Evolutionary conservation across 2,329 filamentous ascomycete species (phyloP), one percentile per base, ranked within the genome.

Genomic region (Pseudodiploospora longispora): DNA sequence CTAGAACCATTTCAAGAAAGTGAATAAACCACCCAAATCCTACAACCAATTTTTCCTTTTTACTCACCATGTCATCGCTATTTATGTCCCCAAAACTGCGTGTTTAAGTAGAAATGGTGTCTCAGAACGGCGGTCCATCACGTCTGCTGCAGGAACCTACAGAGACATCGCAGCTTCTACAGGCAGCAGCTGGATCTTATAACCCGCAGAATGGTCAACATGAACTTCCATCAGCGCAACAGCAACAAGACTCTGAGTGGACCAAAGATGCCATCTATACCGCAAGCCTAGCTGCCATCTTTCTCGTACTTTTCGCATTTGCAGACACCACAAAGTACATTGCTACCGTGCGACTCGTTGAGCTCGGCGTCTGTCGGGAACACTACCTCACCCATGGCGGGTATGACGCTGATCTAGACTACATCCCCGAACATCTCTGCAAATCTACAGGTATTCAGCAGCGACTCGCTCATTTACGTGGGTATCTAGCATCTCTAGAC

Each of bases 341-440:
- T 12, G 8, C 32, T 12, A 34, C 32, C 9, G 28, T 42, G 10
- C 41, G 41, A 12, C 34, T 42, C 8, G 10, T 42, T 10, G 41
- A 42, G 28, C 34, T 42, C 8, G 41, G 41, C 27, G 36, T 42
- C 6, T 42, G 41, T 4, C 41, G 41, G n/a, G 41, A 42, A 29
- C 41, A 42, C 27, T 42, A 30, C 37, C 27, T 42, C 34, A 32
- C 36, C 27, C 30, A n/a, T 10, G 41, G 19, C 5, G 27, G 27
- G n/a, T n/a, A 35, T 10, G 27, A 32, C 36, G 41, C 6, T 10
- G 41, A 36, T 10, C 1, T 36, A 30, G 7, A 27, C 34, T 31
- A 42, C 28, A 42, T 42, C n/a, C 41, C 41, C 27, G 41, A 42
- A 19, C 34, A 38, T 30, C 41, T 42, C 34, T 42, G 41, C 41